Conservation (phyloP, 2,329 filamentous ascomycete genomes). For the Trichocomaceae sp. region DNA sequence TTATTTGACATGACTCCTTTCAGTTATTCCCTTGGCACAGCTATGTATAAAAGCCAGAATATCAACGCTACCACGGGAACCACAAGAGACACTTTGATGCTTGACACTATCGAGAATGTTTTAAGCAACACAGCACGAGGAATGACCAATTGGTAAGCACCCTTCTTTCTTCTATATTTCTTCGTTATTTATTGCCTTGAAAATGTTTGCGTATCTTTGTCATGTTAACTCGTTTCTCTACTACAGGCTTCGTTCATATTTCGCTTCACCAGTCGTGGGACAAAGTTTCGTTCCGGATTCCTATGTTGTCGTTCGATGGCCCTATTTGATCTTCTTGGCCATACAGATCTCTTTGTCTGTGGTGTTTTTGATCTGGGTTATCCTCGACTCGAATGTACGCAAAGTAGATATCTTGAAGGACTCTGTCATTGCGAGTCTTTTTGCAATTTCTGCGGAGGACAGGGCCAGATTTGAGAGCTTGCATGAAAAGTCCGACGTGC, state of each 20-base stretch:
- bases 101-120: background rate
- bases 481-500: background rate
- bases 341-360: constrained; percentile 4
- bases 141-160: constrained; percentile 6
- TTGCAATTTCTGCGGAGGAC: constrained; percentile 9
- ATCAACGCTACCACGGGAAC: constrained; percentile 1
- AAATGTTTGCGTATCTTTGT: background rate
- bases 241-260: constrained; percentile 6
- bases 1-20: constrained; percentile 3
- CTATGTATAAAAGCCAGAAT: background rate
- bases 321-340: constrained; percentile 5
- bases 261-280: background rate
- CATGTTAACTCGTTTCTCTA: background rate
- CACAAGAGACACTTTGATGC: constrained; percentile 1
- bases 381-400: constrained; percentile 6
- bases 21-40: constrained; percentile 6
- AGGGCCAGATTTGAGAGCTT: background rate
- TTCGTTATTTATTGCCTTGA: too few species aligned
- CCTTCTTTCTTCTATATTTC: background rate
- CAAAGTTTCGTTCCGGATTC: constrained; percentile 1
- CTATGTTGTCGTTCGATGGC: constrained; percentile 8
- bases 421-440: constrained; percentile 3
- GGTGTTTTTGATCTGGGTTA: constrained; percentile 6
- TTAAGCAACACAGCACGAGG: constrained; percentile 4
- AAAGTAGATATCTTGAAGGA: constrained; percentile 10